phyloP scores from a whole-genome alignment of 2,329 filamentous ascomycete genomes.

The Sclerotinia minor region DNA sequence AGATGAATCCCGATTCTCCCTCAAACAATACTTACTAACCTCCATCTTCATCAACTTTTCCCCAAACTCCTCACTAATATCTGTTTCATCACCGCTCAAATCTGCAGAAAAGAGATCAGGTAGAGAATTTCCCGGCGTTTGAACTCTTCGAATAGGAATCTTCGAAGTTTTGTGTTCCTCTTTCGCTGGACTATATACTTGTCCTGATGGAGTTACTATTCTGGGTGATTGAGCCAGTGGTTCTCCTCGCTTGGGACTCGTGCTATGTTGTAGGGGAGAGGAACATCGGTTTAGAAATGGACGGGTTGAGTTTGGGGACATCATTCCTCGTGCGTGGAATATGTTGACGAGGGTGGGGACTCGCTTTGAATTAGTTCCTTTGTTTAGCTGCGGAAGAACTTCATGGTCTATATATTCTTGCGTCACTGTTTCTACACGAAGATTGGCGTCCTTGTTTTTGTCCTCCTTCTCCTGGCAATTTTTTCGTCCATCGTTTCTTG shows the following conservation, averaged over 20 bases:
- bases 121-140: not conserved
- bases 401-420: slow-evolving; percentile 6
- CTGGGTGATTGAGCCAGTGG: not conserved
- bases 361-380: slow-evolving; percentile 9
- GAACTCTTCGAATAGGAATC: slow-evolving; percentile 10
- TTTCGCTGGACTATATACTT: slow-evolving; percentile 9
- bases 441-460: not conserved
- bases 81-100: slow-evolving; percentile 21
- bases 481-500: not conserved
- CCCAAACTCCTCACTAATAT: slow-evolving; percentile 21
- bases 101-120: too few relatives aligned
- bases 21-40: not conserved
- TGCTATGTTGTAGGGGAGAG: not conserved
- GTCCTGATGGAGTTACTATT: slow-evolving; percentile 12
- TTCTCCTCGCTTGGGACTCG: not conserved
- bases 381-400: not conserved
- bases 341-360: slow-evolving; percentile 32
- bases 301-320: slow-evolving; percentile 22
- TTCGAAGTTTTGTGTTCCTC: not conserved
- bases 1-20: not conserved
- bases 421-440: slow-evolving; percentile 5
- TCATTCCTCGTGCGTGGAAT: slow-evolving; percentile 32
- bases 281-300: not conserved
- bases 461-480: not conserved
- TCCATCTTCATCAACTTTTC: slow-evolving; percentile 21